Conservation (phyloP, 2,329 filamentous ascomycete species). For the Aspergillus melleus region DNA sequence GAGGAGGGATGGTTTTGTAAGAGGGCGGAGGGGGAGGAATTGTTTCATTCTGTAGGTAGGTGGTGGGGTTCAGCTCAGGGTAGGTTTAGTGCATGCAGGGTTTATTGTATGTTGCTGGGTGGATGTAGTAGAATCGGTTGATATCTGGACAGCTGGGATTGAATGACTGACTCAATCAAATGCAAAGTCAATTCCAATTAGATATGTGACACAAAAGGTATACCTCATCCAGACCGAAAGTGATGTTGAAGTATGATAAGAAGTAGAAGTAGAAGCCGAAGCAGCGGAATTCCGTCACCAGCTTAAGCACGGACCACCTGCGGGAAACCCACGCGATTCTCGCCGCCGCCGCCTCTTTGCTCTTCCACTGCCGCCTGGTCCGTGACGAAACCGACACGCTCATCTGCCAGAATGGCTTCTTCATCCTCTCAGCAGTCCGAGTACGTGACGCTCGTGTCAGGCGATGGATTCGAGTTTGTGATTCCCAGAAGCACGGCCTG, state of each 20-base stretch:
- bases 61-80: background rate
- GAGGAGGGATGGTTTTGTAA: background rate
- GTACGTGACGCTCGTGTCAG: constrained; percentile 65
- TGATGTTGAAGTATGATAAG: background rate
- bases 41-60: background rate
- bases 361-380: background rate
- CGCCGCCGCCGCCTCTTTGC: background rate
- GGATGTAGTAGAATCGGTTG: no score
- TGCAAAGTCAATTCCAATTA: no score
- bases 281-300: constrained; percentile 3
- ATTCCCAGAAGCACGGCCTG: constrained; percentile 61
- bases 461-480: constrained; percentile 65
- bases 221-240: background rate
- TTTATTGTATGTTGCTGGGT: no score
- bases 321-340: background rate
- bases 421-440: constrained; percentile 38
- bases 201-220: no score
- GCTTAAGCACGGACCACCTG: constrained; percentile 32
- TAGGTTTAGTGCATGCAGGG: no score
- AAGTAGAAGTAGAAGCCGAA: background rate
- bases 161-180: no score
- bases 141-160: no score
- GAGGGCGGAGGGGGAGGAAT: background rate
- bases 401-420: constrained; percentile 15
- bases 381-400: background rate